Percentiles rank a stretch among this genome's conserved stretches.
Evolutionary conservation across 1,284 basidiomycete genomes (phyloP).

Genomic region (Pholiota adiposa): DNA sequence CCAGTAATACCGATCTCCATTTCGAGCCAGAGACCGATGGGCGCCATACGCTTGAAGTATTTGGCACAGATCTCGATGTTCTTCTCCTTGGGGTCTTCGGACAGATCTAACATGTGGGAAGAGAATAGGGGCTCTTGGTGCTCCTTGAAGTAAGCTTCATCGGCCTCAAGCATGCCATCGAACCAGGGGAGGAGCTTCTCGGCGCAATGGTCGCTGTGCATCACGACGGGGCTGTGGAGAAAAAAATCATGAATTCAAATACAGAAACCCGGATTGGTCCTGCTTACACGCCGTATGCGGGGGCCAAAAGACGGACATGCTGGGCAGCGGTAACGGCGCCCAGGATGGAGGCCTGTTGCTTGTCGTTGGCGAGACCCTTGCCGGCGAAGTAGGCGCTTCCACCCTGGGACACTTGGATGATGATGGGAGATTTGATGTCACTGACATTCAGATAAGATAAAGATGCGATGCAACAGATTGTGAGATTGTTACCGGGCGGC

Average conservation of each 20-base stretch:
- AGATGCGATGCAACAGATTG: slow-evolving; percentile 5
- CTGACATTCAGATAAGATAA: slow-evolving; percentile 33
- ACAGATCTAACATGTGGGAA: slow-evolving; percentile 99
- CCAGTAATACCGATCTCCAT: slow-evolving; percentile 99
- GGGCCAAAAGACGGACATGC: slow-evolving; percentile 90
- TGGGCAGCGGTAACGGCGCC: slow-evolving; percentile 94
- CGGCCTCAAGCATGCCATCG: slow-evolving; percentile 98
- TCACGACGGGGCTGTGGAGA: slow-evolving; percentile 86
- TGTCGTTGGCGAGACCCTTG: slow-evolving; percentile 94
- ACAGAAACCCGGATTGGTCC: neutral
- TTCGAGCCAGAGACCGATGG: slow-evolving; percentile 96
- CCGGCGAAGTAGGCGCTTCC: slow-evolving; percentile 97
- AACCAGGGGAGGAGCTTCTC: slow-evolving; percentile 99
- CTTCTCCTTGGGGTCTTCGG: slow-evolving; percentile 96
- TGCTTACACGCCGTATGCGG: slow-evolving; percentile 87
- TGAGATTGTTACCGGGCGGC: slow-evolving; percentile 68
- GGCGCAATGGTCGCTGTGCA: slow-evolving; percentile 99
- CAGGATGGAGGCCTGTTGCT: slow-evolving; percentile 95
- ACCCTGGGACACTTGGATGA: slow-evolving; percentile 97
- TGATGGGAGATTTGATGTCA: slow-evolving; percentile 94
- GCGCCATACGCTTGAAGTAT: slow-evolving; percentile 97
- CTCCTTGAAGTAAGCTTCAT: slow-evolving; percentile 92
- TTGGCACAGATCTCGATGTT: slow-evolving; percentile 95
- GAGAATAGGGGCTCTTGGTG: slow-evolving; percentile 95
- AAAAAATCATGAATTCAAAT: neutral